phyloP scores from a whole-genome alignment of 306 rosid species.

The Abrus precatorius region DNA sequence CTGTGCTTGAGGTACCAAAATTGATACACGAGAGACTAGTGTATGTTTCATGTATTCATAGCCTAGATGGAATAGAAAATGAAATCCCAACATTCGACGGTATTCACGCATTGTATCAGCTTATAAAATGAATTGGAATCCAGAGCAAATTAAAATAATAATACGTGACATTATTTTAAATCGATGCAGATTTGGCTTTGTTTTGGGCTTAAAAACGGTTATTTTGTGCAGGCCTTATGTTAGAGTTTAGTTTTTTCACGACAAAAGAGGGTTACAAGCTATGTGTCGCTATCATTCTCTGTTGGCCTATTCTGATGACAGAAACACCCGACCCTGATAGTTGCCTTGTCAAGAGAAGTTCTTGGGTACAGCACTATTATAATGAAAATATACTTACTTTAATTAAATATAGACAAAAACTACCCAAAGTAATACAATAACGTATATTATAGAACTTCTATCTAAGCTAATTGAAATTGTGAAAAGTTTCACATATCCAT shows the following conservation, averaged over 20 bases:
- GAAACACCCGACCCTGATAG: not conserved
- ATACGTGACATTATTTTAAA: not conserved
- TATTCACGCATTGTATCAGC: not conserved
- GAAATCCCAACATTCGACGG: not conserved
- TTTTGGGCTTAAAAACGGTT: too few species aligned
- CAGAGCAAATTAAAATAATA: not conserved
- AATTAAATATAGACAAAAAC: too few species aligned
- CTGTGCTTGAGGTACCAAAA: not conserved
- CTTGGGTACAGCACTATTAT: not conserved
- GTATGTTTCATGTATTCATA: not conserved
- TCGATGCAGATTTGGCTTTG: too few species aligned
- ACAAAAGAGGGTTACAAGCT: too few species aligned
- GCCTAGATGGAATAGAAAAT: not conserved
- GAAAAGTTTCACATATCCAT: not conserved
- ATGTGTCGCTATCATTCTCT: not conserved
- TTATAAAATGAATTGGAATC: not conserved
- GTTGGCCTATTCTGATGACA: not conserved
- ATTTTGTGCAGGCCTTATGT: too few species aligned
- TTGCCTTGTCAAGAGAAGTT: not conserved
- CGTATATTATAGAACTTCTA: not conserved
- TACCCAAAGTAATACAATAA: not conserved
- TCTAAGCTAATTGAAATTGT: not conserved
- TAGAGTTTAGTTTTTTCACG: too few species aligned
- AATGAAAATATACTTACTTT: too few species aligned
- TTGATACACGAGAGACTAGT: too few species aligned